Base-by-base conservation (phyloP, 441 rosid genomes). In the Mallotus japonicus region DNA sequence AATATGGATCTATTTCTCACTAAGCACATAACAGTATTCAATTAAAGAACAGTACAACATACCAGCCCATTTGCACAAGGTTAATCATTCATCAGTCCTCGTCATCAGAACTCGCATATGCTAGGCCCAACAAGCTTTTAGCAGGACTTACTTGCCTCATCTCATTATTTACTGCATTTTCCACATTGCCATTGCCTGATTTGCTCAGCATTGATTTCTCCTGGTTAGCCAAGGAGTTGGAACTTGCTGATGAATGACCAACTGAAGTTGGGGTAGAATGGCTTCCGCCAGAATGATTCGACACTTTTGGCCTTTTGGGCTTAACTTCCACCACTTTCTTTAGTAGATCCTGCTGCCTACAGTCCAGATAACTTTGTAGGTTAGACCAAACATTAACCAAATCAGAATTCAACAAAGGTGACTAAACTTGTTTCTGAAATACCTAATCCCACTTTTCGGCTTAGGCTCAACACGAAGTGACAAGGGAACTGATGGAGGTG, bases 371-470 rank as follows among this genome's bases (percentile, higher is more conserved):
- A 65, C 28, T 24, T 56, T 72, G 24, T 15, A 24, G 24, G 19
- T 63, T 34, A 53, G 62, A 73, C 15, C 56, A 62, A 2, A 9
- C 16, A 46, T 1, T 50, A 65, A 37, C 34, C 24, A 7, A 37
- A 55, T 6, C 9, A 32, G 32, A 64, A 32, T 15, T 37, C 11
- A 16, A 17, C 2, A 24, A 24, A 24, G 28, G 28, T 24, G 28
- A 24, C 28, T 24, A 13, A 22, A 15, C 0, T 22, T 5, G 1
- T 7, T 16, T 0, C 1, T 58, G 20, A 69, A 34, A 62, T 76
- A 92, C 98, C 96, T 92, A 70, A 92, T 95, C 73, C 98, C 97
- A 70, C 98, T 91, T 86, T 89, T 95, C 56, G 96, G 89, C 81
- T 95, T 95, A 64, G 98, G 97, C 74, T 95, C 99, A 47, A 92